These are phyloP conservation scores for Aegilops sharonensis DNA, from an alignment of 176 grass and related monocot species.

Conservation along the genomic window DNA sequence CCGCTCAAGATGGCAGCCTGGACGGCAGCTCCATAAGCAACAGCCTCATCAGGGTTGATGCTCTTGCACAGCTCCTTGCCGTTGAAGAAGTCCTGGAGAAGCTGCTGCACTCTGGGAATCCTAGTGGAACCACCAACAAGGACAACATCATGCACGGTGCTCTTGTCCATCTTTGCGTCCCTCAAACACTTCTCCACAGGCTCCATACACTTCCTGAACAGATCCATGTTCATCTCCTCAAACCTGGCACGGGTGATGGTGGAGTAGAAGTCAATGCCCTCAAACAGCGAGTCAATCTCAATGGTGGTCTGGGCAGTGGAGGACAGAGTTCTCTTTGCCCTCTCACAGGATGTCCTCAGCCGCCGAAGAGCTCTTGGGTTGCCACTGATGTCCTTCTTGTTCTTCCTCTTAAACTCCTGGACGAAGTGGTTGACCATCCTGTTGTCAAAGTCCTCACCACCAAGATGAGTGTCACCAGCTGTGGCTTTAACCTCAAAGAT, in stretches of 20 bases:
- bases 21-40: slow-evolving; percentile 49
- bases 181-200: slow-evolving; percentile 62
- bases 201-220: slow-evolving; percentile 69
- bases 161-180: slow-evolving; percentile 73
- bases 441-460: slow-evolving; percentile 70
- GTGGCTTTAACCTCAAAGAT: slow-evolving; percentile 64
- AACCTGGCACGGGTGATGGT: slow-evolving; percentile 60
- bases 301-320: slow-evolving; percentile 62
- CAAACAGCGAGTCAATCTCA: slow-evolving; percentile 43
- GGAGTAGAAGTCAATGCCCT: slow-evolving; percentile 68
- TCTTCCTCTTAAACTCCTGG: slow-evolving; percentile 67
- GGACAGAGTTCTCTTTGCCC: slow-evolving; percentile 56
- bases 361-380: slow-evolving; percentile 43
- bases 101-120: slow-evolving; percentile 62
- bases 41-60: slow-evolving; percentile 62
- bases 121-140: slow-evolving; percentile 61
- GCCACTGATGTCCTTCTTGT: slow-evolving; percentile 62
- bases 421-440: slow-evolving; percentile 69
- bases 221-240: slow-evolving; percentile 59
- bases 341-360: slow-evolving; percentile 57
- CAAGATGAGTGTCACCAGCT: slow-evolving; percentile 64
- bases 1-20: slow-evolving; percentile 55
- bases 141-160: slow-evolving; percentile 45
- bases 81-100: slow-evolving; percentile 59
- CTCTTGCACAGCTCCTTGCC: slow-evolving; percentile 70